Conservation (phyloP, 2,329 filamentous ascomycete genomes). For the Cercospora nicotianae region DNA sequence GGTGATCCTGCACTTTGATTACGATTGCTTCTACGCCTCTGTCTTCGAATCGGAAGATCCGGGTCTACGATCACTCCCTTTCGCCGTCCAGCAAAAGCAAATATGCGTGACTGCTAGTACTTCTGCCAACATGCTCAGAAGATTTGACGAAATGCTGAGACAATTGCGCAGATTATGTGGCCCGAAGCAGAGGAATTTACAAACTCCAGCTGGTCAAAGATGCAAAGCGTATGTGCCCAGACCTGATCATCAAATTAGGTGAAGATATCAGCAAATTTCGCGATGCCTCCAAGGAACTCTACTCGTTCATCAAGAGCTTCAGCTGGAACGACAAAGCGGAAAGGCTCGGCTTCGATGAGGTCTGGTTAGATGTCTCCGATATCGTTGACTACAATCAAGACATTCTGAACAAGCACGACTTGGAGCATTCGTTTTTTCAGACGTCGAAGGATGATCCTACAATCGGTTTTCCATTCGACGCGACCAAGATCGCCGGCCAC, state of each 20-base stretch:
- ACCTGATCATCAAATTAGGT: constrained; percentile 80
- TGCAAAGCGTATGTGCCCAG: constrained; percentile 75
- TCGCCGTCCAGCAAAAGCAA: constrained; percentile 90
- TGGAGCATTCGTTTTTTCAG: constrained; percentile 74
- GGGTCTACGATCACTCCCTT: constrained; percentile 66
- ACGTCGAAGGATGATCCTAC: constrained; percentile 72
- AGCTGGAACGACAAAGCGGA: constrained; percentile 80
- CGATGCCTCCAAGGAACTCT: constrained; percentile 79
- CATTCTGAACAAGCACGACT: constrained; percentile 65
- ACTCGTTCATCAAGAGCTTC: constrained; percentile 67
- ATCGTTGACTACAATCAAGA: constrained; percentile 78
- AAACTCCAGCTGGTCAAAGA: constrained; percentile 87
- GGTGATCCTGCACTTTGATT: constrained; percentile 81
- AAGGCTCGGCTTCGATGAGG: constrained; percentile 84
- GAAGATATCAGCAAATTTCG: constrained; percentile 85
- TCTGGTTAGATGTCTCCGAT: constrained; percentile 79
- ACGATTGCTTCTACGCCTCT: constrained; percentile 93
- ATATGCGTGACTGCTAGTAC: constrained; percentile 65
- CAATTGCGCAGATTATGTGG: constrained; percentile 79
- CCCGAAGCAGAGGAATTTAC: constrained; percentile 65
- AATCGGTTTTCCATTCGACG: constrained; percentile 77
- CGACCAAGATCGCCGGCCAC: constrained; percentile 65
- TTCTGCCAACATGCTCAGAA: not conserved
- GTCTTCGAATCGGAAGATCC: constrained; percentile 83
- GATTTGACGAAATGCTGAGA: not conserved